phyloP scores from a whole-genome alignment of 306 rosid species.

The Prunus davidiana region DNA sequence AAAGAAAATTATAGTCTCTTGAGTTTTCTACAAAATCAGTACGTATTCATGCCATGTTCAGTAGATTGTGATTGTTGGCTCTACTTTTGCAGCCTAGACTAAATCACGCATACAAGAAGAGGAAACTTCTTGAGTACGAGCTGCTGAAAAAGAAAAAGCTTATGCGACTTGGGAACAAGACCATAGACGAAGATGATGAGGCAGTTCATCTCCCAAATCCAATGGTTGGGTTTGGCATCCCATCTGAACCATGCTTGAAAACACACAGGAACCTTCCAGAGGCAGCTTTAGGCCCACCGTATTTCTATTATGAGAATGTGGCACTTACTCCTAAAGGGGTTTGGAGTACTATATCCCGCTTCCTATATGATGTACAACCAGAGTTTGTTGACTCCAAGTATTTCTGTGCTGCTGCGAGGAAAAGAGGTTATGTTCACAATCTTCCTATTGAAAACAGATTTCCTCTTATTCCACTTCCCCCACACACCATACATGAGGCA shows the following conservation, averaged over 20 bases:
- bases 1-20: conserved; percentile 12
- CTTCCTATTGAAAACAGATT: conserved; percentile 71
- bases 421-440: conserved; percentile 90
- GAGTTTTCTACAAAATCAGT: neutral
- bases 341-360: conserved; percentile 84
- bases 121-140: conserved; percentile 48
- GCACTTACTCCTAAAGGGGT: conserved; percentile 95
- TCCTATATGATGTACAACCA: conserved; percentile 72
- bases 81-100: conserved; percentile 51
- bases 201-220: conserved; percentile 70
- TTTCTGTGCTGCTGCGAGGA: conserved; percentile 90
- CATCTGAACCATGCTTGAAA: conserved; percentile 40
- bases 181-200: conserved; percentile 59
- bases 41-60: neutral
- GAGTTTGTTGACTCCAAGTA: conserved; percentile 91
- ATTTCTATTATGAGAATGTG: conserved; percentile 92
- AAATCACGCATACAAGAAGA: conserved; percentile 37
- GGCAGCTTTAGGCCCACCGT: conserved; percentile 78
- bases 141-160: conserved; percentile 55
- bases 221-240: conserved; percentile 89
- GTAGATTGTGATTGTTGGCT: conserved; percentile 14
- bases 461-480: conserved; percentile 81
- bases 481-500: conserved; percentile 68
- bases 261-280: conserved; percentile 55
- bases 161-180: conserved; percentile 32